Evolutionary conservation across 1,284 basidiomycete genomes (phyloP), one percentile per base, ranked within the genome.

Genomic region (Cryptococcus sp.): DNA sequence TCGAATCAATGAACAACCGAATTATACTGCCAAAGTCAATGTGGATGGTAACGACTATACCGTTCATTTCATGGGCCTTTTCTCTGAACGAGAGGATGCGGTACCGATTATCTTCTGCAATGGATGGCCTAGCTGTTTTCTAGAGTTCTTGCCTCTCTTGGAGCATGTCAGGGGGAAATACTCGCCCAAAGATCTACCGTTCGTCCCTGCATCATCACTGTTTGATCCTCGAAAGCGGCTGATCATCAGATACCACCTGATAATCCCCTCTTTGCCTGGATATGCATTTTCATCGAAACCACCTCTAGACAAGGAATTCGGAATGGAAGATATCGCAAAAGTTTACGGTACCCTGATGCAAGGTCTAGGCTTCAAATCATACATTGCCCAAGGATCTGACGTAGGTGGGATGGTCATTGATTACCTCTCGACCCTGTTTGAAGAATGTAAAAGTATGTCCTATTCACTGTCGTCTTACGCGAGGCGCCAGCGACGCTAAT

Each of bases 361-460:
- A 13, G 73, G 73, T 0, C 59, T 76, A 4, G 74, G 74, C 0
- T 73, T 67, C 42, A 50, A 52, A 19, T 62, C 62, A 2, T 76
- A 74, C 45, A 60, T 69, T 2, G 66, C 64, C 1, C 72, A 69
- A 49, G 71, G 71, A 23, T 69, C 69, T 0, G 71, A 73, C 52
- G 56, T 73, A 23, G 71, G 71, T 2, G 59, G 61, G 19, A 58
- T 50, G 14, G 55, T 70, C 21, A 55, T 62, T 1, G 55, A 64
- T 45, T 50, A 61, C 46, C 39, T 69, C 42, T 57, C 54, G 37
- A 48, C 28, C 7, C 49, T 56, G n/a, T 57, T 54, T 40, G 56
- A 62, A 4, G 52, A 23, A 16, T 72, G 69, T 49, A 60, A 63
- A 44, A 56, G 64, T 62, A 52, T 41, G 60, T 36, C 34, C 34